Base-by-base conservation (phyloP, 169 alveolate species). In the Cyclospora cayetanensis region DNA sequence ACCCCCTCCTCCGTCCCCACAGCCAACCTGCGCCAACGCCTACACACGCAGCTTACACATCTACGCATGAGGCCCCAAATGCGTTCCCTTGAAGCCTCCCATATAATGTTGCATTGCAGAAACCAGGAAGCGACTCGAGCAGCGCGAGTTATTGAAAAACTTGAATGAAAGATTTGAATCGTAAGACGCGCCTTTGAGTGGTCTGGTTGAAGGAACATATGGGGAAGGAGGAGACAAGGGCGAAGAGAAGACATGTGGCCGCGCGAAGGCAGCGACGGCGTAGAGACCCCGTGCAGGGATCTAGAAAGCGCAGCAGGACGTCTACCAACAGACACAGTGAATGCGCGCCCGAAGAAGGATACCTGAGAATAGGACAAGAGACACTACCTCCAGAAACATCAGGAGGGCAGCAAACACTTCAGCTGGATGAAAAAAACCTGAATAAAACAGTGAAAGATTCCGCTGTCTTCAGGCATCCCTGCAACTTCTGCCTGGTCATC, bases 211-310 rank as follows among this genome's bases (percentile, higher is more conserved):
- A 92, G 12, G 95, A 63, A 31, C 90, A 91, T 88, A 90, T 90
- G 22, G 96, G 96, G 90, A 94, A 94, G 39, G 84, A 89, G 31
- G 90, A 88, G 46, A 94, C 96, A 35, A 94, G 76, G 27, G 89
- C 46, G 74, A 83, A 94, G 34, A 94, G 91, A 29, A 90, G 94
- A 0, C 95, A 83, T 9, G 96, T 94, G 2, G 93, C 95, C 11
- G 96, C 95, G 9, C 86, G 50, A 35, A 94, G 90, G 12, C 95
- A 86, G 29, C 94, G 91, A 11, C 93, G 90, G 37, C 96, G 53
- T 37, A 70, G 29, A 35, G 82, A 70, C 37, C 91, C 39, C 43
- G 89, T 60, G 20, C 94, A 93, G 35, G 91, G 93, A n/a, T 89
- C 82, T 5, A 70, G 29, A 34, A n/a, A 70, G 15, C 82, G 53